Evolutionary conservation across 208 protist genomes (phyloP).

Genomic region (Leishmania braziliensis): DNA sequence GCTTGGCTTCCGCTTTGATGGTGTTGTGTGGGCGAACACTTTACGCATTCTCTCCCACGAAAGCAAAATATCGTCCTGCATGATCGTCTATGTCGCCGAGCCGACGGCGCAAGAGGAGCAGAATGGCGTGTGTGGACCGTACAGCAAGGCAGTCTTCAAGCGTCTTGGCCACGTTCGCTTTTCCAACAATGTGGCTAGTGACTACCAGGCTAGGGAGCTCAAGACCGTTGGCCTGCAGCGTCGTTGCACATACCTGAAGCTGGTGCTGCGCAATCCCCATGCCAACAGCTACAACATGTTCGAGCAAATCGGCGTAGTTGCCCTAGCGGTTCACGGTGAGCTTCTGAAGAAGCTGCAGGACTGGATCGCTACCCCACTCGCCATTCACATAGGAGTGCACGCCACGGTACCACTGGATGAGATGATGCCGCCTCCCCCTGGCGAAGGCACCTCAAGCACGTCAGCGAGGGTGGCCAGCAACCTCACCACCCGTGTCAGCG

Average conservation of each 20-base stretch:
- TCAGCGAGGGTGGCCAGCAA: constrained; percentile 22
- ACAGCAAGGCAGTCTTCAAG: constrained; percentile 54
- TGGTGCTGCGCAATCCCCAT: constrained; percentile 79
- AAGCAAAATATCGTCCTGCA: constrained; percentile 81
- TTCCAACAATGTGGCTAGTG: constrained; percentile 54
- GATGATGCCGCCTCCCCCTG: constrained; percentile 61
- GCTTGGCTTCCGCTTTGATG: constrained; percentile 89
- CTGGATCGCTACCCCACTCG: constrained; percentile 27
- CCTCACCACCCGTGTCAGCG: constrained; percentile 29
- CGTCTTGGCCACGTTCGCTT: constrained; percentile 86
- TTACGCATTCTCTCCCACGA: constrained; percentile 86
- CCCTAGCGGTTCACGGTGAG: constrained; percentile 70
- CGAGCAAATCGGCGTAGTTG: constrained; percentile 86
- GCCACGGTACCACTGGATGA: constrained; percentile 70
- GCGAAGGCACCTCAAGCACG: constrained; percentile 30
- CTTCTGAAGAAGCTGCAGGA: constrained; percentile 45
- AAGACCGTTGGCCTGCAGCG: constrained; percentile 82
- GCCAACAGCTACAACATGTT: constrained; percentile 85
- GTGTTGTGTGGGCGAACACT: constrained; percentile 64
- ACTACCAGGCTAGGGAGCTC: constrained; percentile 79
- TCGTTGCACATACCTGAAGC: constrained; percentile 83
- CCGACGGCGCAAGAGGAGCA: constrained; percentile 53
- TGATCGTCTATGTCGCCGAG: constrained; percentile 81
- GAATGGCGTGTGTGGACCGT: constrained; percentile 52
- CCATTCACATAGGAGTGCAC: constrained; percentile 57